phyloP scores from a whole-genome alignment of 1,139 yeast genomes.

The Yamadazyma diospyri region DNA sequence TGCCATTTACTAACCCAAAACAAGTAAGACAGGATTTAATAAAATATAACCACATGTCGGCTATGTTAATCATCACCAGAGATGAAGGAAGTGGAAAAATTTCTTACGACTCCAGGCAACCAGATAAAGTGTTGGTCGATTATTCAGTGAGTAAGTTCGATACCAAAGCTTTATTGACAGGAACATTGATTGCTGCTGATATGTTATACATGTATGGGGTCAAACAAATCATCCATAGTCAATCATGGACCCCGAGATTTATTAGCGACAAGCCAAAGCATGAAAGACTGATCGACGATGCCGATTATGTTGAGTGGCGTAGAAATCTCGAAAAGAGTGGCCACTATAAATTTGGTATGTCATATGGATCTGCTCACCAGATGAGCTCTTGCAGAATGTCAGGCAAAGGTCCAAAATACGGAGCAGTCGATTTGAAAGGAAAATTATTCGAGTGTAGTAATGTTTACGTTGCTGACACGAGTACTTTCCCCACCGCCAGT shows the following conservation, averaged over 20 bases:
- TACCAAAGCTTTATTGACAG: conserved; percentile 37
- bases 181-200: conserved; percentile 43
- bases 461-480: conserved; percentile 55
- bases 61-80: conserved; percentile 48
- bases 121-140: conserved; percentile 36
- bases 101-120: conserved; percentile 29
- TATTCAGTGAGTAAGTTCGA: conserved; percentile 44
- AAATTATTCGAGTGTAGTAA: conserved; percentile 51
- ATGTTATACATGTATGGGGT: conserved; percentile 53
- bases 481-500: conserved; percentile 56
- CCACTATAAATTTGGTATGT: conserved; percentile 27
- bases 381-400: conserved; percentile 58
- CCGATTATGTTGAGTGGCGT: conserved; percentile 48
- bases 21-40: conserved; percentile 32
- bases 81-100: conserved; percentile 47
- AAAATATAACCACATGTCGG: conserved; percentile 37
- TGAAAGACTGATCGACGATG: conserved; percentile 39
- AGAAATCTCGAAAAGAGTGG: conserved; percentile 23
- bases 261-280: conserved; percentile 36
- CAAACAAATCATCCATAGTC: conserved; percentile 39
- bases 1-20: conserved; percentile 45
- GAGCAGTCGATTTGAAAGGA: conserved; percentile 50
- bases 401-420: conserved; percentile 44
- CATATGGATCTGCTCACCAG: conserved; percentile 58
- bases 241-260: conserved; percentile 37